Base-by-base conservation (phyloP, 164 flowering plant species). In the Nymphaea colorata region DNA sequence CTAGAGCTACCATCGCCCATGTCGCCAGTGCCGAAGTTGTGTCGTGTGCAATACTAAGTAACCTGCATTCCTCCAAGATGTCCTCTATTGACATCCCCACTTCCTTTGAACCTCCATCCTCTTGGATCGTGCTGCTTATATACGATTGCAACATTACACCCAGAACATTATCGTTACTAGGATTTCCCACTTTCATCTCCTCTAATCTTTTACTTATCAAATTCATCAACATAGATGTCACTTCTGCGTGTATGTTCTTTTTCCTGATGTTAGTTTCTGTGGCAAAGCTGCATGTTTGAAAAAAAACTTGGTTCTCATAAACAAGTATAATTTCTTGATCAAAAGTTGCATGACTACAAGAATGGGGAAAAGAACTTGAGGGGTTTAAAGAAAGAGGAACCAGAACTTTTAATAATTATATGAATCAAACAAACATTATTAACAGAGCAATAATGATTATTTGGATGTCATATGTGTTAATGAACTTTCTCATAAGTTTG, bases 51-150 rank as follows among this genome's bases (percentile, higher is more conserved):
- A 77, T 67, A 67, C 68, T 73, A 68, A 79, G 76, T 15, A 79
- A 57, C 42, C 72, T 79, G 70, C 82, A 79, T 43, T 79, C 82
- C 70, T 76, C 79, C 4, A 79, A 67, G 5, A 79, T 70, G 3
- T 79, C 82, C 42, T 72, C 70, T 3, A 74, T 68, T 7, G 66
- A 67, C 68, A 74, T 53, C 17, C 68, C 53, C 4, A 6, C 15
- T 16, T 70, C 67, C 67, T 59, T 66, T 5, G 61, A 70, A 18
- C 18, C n/a, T 25, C 3, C 59, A 41, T 36, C 74, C 14, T 43
- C 44, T 64, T 72, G 44, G 14, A 14, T 36, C 3, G 51, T 55
- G n/a, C 64, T 43, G 64, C 18, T 8, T 36, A 14, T 17, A 62
- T 53, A 71, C 16, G 78, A 69, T 53, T 71, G 68, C 59, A 79